These are phyloP conservation scores for Pseudogymnoascus sp. DNA, from an alignment of 2,329 filamentous ascomycete species.

Conservation along the genomic window DNA sequence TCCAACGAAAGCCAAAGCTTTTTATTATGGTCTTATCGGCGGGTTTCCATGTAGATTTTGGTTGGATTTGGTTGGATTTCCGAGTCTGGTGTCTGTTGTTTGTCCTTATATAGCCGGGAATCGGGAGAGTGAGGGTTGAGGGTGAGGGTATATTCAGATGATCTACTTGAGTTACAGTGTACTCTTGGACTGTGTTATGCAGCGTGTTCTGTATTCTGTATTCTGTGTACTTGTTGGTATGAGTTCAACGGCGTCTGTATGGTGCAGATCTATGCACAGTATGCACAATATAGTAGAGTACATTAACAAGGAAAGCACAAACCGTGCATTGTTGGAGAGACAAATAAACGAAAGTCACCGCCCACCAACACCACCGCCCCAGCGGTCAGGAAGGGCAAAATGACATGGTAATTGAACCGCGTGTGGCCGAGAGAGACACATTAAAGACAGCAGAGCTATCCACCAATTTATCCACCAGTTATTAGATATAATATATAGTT, in stretches of 20 bases:
- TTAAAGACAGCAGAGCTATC: background rate
- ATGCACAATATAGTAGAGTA: background rate
- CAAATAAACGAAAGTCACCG: background rate
- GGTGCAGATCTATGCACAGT: background rate
- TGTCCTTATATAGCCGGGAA: background rate
- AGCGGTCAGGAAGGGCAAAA: background rate
- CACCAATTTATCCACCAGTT: background rate
- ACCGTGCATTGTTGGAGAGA: background rate
- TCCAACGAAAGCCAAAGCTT: slow-evolving; percentile 6
- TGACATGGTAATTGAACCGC: background rate
- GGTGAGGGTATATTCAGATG: background rate
- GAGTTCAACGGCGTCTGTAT: background rate
- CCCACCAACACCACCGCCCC: background rate
- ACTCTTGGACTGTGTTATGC: background rate
- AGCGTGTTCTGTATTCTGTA: background rate
- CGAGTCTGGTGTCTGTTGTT: background rate
- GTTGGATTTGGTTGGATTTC: background rate
- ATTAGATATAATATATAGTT: background rate
- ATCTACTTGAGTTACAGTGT: background rate
- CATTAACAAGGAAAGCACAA: background rate
- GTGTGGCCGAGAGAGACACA: background rate
- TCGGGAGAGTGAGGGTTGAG: background rate
- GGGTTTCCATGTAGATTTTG: background rate
- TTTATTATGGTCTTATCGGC: background rate
- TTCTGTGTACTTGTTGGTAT: background rate